phyloP scores from a whole-genome alignment of 129 eudicot species.

The Centaurea solstitialis region DNA sequence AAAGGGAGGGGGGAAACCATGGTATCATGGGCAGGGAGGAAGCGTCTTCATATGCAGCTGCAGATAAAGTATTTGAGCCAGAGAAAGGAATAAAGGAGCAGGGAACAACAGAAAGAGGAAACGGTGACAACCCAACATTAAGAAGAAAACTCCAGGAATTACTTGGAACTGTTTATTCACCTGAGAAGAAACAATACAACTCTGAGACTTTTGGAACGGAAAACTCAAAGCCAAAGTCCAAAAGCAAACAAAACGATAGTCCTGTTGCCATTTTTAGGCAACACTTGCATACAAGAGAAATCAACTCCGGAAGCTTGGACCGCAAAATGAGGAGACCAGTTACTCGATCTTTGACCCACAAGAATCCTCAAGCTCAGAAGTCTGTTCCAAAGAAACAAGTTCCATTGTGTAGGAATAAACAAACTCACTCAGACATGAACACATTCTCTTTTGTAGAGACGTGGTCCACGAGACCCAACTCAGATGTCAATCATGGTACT shows the following conservation, averaged over 20 bases:
- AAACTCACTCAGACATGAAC: slow-evolving; percentile 35
- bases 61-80: slow-evolving; percentile 28
- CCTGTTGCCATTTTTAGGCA: slow-evolving; percentile 32
- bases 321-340: slow-evolving; percentile 44
- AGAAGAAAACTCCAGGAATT: slow-evolving; percentile 76
- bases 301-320: slow-evolving; percentile 51
- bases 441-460: slow-evolving; percentile 54
- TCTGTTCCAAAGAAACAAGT: slow-evolving; percentile 24
- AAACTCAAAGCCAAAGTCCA: slow-evolving; percentile 34
- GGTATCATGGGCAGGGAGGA: slow-evolving; percentile 24
- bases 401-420: slow-evolving; percentile 28
- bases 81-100: slow-evolving; percentile 42
- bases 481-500: slow-evolving; percentile 37
- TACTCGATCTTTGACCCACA: slow-evolving; percentile 59
- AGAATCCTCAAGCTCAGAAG: slow-evolving; percentile 40
- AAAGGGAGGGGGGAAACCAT: slow-evolving; percentile 32
- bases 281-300: slow-evolving; percentile 59
- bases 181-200: slow-evolving; percentile 35
- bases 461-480: slow-evolving; percentile 32
- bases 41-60: slow-evolving; percentile 36
- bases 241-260: slow-evolving; percentile 28
- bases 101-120: slow-evolving; percentile 42
- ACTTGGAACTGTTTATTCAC: slow-evolving; percentile 65
- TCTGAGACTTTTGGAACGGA: slow-evolving; percentile 31
- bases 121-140: slow-evolving; percentile 50